phyloP scores from a whole-genome alignment of 2,329 filamentous ascomycete species.

The Elsinoe batatas region DNA sequence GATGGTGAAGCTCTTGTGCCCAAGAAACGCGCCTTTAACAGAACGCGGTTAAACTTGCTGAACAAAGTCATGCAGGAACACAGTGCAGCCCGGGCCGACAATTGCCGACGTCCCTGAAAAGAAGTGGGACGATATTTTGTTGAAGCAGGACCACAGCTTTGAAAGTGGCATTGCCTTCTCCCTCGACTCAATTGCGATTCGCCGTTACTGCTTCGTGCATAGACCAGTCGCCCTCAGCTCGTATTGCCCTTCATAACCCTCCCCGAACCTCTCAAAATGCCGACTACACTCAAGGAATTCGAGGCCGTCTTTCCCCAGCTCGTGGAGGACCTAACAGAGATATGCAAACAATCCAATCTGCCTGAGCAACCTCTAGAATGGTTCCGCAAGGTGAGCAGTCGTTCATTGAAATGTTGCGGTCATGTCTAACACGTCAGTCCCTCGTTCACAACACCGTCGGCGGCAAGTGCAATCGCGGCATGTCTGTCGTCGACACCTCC shows the following conservation, averaged over 20 bases:
- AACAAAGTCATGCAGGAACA: conserved; percentile 7
- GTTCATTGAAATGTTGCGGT: neutral
- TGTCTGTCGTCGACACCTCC: conserved; percentile 89
- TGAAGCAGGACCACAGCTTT: neutral
- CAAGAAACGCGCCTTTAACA: neutral
- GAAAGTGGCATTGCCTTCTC: neutral
- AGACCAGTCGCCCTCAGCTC: too few relatives aligned
- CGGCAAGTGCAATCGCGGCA: conserved; percentile 97
- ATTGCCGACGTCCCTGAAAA: conserved; percentile 7
- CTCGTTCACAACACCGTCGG: conserved; percentile 80
- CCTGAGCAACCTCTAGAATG: conserved; percentile 72
- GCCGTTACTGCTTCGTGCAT: neutral
- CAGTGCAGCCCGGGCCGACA: neutral
- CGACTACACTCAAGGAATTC: conserved; percentile 73
- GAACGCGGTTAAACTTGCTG: conserved; percentile 7
- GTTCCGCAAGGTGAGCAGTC: conserved; percentile 62
- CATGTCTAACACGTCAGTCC: conserved; percentile 43
- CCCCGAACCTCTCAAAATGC: conserved; percentile 38
- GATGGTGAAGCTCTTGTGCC: neutral
- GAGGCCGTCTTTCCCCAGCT: conserved; percentile 83
- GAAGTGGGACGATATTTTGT: conserved; percentile 16
- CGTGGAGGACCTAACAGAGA: conserved; percentile 67
- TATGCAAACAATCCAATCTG: conserved; percentile 73
- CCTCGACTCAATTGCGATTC: neutral
- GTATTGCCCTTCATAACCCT: too few relatives aligned